Conservation (phyloP, 2,329 filamentous ascomycete species). For the Penicillium sp. region DNA sequence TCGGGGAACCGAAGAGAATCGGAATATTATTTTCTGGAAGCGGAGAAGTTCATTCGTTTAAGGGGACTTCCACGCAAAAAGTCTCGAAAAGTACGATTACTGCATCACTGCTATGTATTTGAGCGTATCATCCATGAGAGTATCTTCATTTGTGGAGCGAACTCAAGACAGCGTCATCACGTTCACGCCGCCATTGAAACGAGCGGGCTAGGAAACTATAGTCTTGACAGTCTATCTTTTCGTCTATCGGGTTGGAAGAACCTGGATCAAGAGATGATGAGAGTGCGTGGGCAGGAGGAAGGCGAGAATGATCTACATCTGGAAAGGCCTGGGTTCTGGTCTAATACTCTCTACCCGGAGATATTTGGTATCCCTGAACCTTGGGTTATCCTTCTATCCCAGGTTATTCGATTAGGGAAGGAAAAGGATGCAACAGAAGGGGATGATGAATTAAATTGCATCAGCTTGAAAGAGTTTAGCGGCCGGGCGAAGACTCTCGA, state of each 20-base stretch:
- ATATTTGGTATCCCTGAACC: slow-evolving; percentile 48
- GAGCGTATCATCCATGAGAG: slow-evolving; percentile 49
- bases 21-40: slow-evolving; percentile 42
- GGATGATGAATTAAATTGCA: slow-evolving; percentile 1
- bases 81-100: slow-evolving; percentile 42
- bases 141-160: slow-evolving; percentile 18
- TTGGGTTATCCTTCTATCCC: slow-evolving; percentile 42
- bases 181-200: slow-evolving; percentile 31
- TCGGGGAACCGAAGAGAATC: slow-evolving; percentile 35
- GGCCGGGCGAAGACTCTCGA: slow-evolving; percentile 35
- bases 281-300: slow-evolving; percentile 36
- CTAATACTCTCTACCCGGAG: slow-evolving; percentile 44
- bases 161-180: slow-evolving; percentile 13
- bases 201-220: slow-evolving; percentile 20
- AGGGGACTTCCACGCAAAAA: slow-evolving; percentile 40
- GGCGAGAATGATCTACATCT: slow-evolving; percentile 48
- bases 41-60: slow-evolving; percentile 45
- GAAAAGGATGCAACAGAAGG: slow-evolving; percentile 38
- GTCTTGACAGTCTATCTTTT: slow-evolving; percentile 28
- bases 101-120: slow-evolving; percentile 51
- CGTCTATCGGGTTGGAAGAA: slow-evolving; percentile 30
- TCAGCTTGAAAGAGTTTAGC: slow-evolving; percentile 32
- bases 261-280: slow-evolving; percentile 32
- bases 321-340: slow-evolving; percentile 41
- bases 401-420: slow-evolving; percentile 44